phyloP scores from a whole-genome alignment of 108 stramenopile species.

The Chaetoceros tenuissimus region DNA sequence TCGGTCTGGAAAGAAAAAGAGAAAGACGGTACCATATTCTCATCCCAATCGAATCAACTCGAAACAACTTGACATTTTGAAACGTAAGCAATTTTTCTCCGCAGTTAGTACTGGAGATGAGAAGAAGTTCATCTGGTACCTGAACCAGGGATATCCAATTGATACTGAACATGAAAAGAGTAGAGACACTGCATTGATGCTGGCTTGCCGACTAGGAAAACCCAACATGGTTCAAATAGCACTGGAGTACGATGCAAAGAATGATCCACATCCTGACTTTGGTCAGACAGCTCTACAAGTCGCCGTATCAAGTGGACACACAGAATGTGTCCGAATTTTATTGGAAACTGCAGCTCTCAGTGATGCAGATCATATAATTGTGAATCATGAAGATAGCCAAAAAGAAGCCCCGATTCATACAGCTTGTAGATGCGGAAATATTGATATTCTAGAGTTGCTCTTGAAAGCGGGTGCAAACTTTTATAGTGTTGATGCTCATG shows the following conservation, averaged over 20 bases:
- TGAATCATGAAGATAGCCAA: constrained; percentile 46
- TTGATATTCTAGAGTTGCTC: constrained; percentile 30
- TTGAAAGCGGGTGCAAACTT: constrained; percentile 47
- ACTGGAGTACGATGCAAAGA: constrained; percentile 42
- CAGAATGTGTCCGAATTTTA: constrained; percentile 31
- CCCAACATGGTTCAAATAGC: constrained; percentile 33
- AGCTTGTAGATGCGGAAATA: constrained; percentile 35
- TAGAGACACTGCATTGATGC: constrained; percentile 50
- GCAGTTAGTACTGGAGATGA: constrained; percentile 17
- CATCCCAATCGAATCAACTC: too few relatives aligned
- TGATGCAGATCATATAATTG: constrained; percentile 34
- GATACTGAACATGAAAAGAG: constrained; percentile 20
- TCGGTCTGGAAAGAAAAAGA: background rate
- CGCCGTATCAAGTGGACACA: constrained; percentile 47
- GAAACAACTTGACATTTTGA: background rate
- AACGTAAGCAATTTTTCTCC: constrained; percentile 5
- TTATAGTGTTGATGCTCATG: background rate
- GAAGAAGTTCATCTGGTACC: constrained; percentile 12
- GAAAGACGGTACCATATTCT: too few relatives aligned
- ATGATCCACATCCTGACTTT: constrained; percentile 65
- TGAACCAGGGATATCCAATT: constrained; percentile 24
- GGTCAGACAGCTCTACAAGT: constrained; percentile 38
- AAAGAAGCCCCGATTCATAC: constrained; percentile 57
- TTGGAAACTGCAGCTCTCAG: constrained; percentile 40
- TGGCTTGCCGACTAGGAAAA: constrained; percentile 48